These are phyloP conservation scores for Aspergillus piperis DNA, from an alignment of 2,329 filamentous ascomycete species.

Conservation along the genomic window DNA sequence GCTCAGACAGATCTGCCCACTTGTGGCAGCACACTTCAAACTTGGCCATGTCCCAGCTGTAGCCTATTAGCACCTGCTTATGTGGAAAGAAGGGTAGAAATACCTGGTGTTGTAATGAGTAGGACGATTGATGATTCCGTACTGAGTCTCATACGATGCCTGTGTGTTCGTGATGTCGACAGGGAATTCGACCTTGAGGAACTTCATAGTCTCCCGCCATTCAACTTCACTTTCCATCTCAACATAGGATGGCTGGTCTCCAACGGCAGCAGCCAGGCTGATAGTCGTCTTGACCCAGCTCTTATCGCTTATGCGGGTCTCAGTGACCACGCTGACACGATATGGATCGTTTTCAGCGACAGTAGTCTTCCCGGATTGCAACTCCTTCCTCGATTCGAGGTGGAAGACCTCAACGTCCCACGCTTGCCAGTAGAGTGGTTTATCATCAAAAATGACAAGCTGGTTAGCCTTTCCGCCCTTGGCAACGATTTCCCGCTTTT, in stretches of 20 bases:
- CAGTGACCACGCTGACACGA: slow-evolving; percentile 77
- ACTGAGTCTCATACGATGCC: slow-evolving; percentile 93
- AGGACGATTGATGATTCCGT: slow-evolving; percentile 81
- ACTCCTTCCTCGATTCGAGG: slow-evolving; percentile 77
- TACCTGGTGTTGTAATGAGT: slow-evolving; percentile 96
- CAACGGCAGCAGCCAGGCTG: slow-evolving; percentile 69
- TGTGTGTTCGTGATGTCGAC: slow-evolving; percentile 89
- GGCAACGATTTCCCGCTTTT: slow-evolving; percentile 75
- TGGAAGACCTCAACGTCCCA: slow-evolving; percentile 99
- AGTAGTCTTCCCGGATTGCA: slow-evolving; percentile 66
- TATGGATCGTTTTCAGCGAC: slow-evolving; percentile 73
- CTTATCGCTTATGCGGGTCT: slow-evolving; percentile 82
- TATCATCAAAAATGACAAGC: slow-evolving; percentile 93
- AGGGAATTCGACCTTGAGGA: slow-evolving; percentile 97
- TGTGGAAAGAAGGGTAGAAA: slow-evolving; percentile 16
- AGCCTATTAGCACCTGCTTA: slow-evolving; percentile 25
- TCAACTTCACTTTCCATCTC: slow-evolving; percentile 86
- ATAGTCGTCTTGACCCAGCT: slow-evolving; percentile 87
- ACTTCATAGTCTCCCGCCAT: slow-evolving; percentile 96
- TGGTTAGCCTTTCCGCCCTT: slow-evolving; percentile 78
- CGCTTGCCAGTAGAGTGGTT: slow-evolving; percentile 94
- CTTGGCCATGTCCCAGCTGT: slow-evolving; percentile 91
- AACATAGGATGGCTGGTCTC: slow-evolving; percentile 67
- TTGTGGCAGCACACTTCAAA: slow-evolving; percentile 97
- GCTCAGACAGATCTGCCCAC: slow-evolving; percentile 86